Evolutionary conservation across 495 filamentous ascomycete genomes (phyloP).

Genomic region (Collariella sp.): DNA sequence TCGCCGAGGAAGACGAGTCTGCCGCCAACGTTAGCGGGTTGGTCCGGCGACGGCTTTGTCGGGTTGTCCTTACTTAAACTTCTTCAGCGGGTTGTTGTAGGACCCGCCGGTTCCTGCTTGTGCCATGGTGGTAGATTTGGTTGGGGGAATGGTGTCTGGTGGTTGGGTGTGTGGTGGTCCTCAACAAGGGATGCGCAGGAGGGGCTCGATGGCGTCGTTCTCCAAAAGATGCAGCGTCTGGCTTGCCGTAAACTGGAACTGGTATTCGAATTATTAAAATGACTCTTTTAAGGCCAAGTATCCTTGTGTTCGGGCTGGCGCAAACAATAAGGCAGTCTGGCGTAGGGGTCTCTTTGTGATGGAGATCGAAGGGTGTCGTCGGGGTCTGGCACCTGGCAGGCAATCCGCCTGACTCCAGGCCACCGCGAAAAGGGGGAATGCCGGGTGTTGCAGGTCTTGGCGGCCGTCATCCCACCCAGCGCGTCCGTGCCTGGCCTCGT

Average conservation of each 20-base stretch:
- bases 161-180: neutral
- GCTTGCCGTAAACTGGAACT: neutral
- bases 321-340: neutral
- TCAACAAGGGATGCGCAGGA: neutral
- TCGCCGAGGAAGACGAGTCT: slow-evolving; percentile 96
- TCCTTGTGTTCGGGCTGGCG: neutral
- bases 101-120: slow-evolving; percentile 59
- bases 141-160: neutral
- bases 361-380: neutral
- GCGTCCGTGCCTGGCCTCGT: no score
- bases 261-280: neutral
- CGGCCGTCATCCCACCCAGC: slow-evolving; percentile 19
- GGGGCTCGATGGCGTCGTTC: neutral
- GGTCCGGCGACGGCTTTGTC: neutral
- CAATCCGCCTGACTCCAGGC: neutral
- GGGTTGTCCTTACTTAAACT: slow-evolving; percentile 71
- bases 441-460: slow-evolving; percentile 18
- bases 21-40: slow-evolving; percentile 14
- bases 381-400: slow-evolving; percentile 2
- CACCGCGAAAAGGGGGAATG: neutral
- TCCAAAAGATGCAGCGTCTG: neutral
- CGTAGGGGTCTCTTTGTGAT: neutral
- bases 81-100: slow-evolving; percentile 99
- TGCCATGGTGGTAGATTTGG: slow-evolving; percentile 30
- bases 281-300: neutral